Evolutionary conservation across 2,329 filamentous ascomycete species (phyloP), one percentile per base, ranked within the genome.

Genomic region (Rutstroemia sp.): DNA sequence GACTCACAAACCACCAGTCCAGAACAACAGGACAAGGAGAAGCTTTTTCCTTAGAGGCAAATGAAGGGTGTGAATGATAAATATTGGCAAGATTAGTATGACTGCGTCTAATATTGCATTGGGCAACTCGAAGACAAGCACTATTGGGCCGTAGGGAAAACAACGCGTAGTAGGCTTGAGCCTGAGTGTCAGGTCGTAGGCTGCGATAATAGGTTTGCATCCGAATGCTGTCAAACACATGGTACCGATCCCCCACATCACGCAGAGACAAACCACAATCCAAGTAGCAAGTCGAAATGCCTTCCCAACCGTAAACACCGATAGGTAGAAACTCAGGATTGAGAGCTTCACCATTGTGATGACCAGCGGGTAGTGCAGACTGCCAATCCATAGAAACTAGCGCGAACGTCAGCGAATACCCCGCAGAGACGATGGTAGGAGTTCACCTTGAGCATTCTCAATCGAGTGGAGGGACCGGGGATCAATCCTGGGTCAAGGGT

Each of bases 1-100:
- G 3, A 56, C 53, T 51, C 44, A 56, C 53, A 56, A 56, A 12
- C 53, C 53, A n/a, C 53, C 53, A 5, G 38, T 30, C 38, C 47
- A 56, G n/a, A 56, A 56, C 18, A 56, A 38, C 19, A 56, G 34
- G 19, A 51, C 41, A 8, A 56, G 27, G 10, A 56, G 47, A 4
- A 46, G 8, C 19, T 56, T 56, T 27, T 56, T 56, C 6, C 53
- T 47, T 27, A 51, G 10, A 45, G 53, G 47, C 18, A 56, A 38
- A 51, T 56, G 53, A 9, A 56, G 47, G 14, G 25, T 49, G 21
- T 27, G 49, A 16, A 56, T 56, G 39, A 56, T 39, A 8, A 56
- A 56, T 16, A 56, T 51, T 5, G 53, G 53, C 1, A 56, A n/a
- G 30, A 39, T 10, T 0, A 56, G 53, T 44, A 56, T 56, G 34